Base-by-base conservation (phyloP, 2,329 filamentous ascomycete species). In the Calcarisporium arbuscula region DNA sequence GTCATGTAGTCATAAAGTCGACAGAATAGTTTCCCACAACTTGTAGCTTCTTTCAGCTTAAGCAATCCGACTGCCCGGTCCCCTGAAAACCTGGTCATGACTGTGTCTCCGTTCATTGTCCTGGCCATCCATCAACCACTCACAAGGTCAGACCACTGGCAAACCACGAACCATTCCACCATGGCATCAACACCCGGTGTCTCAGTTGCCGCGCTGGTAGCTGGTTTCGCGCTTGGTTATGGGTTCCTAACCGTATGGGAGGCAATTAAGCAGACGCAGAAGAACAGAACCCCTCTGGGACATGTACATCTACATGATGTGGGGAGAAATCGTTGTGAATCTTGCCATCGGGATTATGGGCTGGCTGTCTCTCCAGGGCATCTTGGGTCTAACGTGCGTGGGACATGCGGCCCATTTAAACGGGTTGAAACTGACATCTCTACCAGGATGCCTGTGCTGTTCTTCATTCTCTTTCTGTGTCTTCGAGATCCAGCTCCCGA, bases 401-500 rank as follows among this genome's bases (percentile, higher is more conserved):
- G n/a, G n/a, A n/a, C n/a, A n/a, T n/a, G n/a, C n/a, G n/a, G n/a
- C n/a, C n/a, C n/a, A n/a, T n/a, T n/a, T n/a, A n/a, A n/a, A n/a
- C n/a, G n/a, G n/a, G n/a, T n/a, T n/a, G n/a, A n/a, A n/a, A n/a
- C n/a, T n/a, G n/a, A n/a, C n/a, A n/a, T 2, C 6, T n/a, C 15
- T 5, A 11, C 17, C 18, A 59, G 58, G 3, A 35, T 60, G 1
- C 52, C 54, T 0, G 45, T 59, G 0, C 38, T 61, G 5, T 60
- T 62, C 38, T 60, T 60, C 20, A 54, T 62, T 22, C 40, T 62
- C 0, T 44, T 59, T 36, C 39, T 65, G 67, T 63, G 56, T 61
- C 0, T 57, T 67, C 18, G 54, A 69, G 38, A 62, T 72, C 11
- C 70, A 74, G 39, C 52, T 72, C 2, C 45, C 74, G 2, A 62